Evolutionary conservation across 2,329 filamentous ascomycete species (phyloP).

Genomic region (Microsporum canis): DNA sequence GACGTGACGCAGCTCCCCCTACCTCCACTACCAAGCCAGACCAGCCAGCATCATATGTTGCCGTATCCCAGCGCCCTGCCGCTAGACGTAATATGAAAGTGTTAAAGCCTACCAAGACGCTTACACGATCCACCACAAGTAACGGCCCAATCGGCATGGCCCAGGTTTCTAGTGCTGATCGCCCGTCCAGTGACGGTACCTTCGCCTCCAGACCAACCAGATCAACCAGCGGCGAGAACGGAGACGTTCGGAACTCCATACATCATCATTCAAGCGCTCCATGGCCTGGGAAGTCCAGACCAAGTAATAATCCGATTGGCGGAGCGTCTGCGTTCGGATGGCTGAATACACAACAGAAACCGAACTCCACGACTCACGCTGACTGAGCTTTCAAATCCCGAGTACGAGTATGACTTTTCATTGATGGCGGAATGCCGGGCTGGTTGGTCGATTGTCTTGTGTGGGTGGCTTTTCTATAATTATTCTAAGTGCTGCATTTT

Average conservation of each 20-base stretch:
- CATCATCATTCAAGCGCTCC: conserved; percentile 11
- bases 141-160: not conserved
- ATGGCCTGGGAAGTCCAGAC: conserved; percentile 40
- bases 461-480: not conserved
- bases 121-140: conserved; percentile 22
- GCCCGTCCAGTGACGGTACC: not conserved
- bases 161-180: not conserved
- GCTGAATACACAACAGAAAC: conserved; percentile 9
- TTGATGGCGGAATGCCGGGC: not conserved
- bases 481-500: not conserved
- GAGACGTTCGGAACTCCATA: not conserved
- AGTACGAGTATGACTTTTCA: not conserved
- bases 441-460: not conserved
- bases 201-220: not conserved
- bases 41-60: conserved; percentile 31
- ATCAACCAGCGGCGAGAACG: not conserved
- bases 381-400: not conserved
- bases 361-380: not conserved
- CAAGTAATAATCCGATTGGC: conserved; percentile 62
- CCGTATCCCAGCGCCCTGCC: conserved; percentile 56
- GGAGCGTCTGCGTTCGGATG: conserved; percentile 16
- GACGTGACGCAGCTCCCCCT: conserved; percentile 32
- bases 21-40: conserved; percentile 18
- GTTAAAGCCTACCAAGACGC: conserved; percentile 60
- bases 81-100: conserved; percentile 71